Evolutionary conservation across 2,329 filamentous ascomycete genomes (phyloP), one percentile per base, ranked within the genome.

Genomic region (Penicillium capsulatum): DNA sequence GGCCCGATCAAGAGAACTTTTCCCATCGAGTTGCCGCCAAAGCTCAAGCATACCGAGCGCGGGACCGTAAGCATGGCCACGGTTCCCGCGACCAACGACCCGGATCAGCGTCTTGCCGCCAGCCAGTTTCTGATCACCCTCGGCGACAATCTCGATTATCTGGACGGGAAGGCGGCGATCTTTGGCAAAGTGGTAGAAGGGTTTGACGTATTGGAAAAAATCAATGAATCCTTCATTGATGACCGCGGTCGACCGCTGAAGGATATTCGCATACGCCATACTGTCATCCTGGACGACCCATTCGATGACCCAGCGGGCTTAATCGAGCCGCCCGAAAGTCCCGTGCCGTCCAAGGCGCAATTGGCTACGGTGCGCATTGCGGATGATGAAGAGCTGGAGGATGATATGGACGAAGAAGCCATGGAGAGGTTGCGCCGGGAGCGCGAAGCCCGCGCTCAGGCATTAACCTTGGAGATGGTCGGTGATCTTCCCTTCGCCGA

Each of bases 41-140:
- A 91, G 61, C 71, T 94, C 54, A 95, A 92, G 65, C 92, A 98
- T 65, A 70, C 78, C 28, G 87, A 95, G 64, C 81, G 86, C 52
- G 91, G 91, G 38, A 96, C 88, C 10, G 90, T 98, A 45, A 96
- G 90, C 70, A 95, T 97, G 88, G 92, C 91, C n/a, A 96, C 91
- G 0, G 86, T 81, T 13, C 83, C 86, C 1, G 80, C 83, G 7
- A 71, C 81, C 3, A 75, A 77, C 11, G 85, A 96, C 57, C 83
- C 86, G 2, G 89, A 96, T 54, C 80, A 82, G 43, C 81, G 89
- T 20, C 70, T 95, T 31, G 89, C 89, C 0, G 89, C 79, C 5
- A 95, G 89, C 54, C 91, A 98, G 63, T 98, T 98, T 63, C 83
- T 97, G 57, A 80, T 98, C 45, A 96, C 91, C 0, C 74, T 96